These are phyloP conservation scores for Skeletonema grethae DNA, from an alignment of 108 stramenopile species.

Conservation along the genomic window DNA sequence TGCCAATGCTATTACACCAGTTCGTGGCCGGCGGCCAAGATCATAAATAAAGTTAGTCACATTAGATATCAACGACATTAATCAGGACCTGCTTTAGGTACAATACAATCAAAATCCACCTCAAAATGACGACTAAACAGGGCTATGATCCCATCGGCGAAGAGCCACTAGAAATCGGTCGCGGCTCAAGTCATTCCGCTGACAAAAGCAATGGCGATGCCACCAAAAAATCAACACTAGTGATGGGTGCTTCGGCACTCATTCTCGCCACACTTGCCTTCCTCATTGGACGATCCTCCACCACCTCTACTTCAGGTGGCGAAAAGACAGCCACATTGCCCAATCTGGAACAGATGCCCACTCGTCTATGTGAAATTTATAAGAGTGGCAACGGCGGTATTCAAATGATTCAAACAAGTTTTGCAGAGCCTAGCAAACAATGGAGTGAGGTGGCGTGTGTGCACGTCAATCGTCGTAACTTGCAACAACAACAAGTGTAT, in stretches of 20 bases:
- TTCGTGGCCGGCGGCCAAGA: too few relatives aligned
- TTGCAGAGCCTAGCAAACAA: conserved; percentile 62
- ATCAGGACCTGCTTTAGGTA: too few relatives aligned
- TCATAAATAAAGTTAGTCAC: too few relatives aligned
- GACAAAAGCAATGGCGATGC: neutral
- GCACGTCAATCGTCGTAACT: conserved; percentile 12
- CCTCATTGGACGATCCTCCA: conserved; percentile 5
- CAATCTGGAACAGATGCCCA: neutral
- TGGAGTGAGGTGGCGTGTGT: conserved; percentile 72
- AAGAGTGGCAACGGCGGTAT: conserved; percentile 3
- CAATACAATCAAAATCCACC: too few relatives aligned
- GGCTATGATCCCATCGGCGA: conserved; percentile 3
- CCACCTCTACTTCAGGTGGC: neutral
- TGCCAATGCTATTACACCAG: too few relatives aligned
- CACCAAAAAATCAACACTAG: neutral
- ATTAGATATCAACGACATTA: too few relatives aligned
- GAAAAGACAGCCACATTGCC: neutral
- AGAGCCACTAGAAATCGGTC: neutral
- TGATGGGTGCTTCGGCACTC: conserved; percentile 12
- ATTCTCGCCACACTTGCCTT: conserved; percentile 14
- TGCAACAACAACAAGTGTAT: conserved; percentile 11
- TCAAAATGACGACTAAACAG: neutral
- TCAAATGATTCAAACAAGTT: conserved; percentile 58
- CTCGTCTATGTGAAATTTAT: conserved; percentile 26
- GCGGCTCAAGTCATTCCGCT: neutral